Evolutionary conservation across 257 asterid species (phyloP).

Genomic region (Haberlea rhodopensis): DNA sequence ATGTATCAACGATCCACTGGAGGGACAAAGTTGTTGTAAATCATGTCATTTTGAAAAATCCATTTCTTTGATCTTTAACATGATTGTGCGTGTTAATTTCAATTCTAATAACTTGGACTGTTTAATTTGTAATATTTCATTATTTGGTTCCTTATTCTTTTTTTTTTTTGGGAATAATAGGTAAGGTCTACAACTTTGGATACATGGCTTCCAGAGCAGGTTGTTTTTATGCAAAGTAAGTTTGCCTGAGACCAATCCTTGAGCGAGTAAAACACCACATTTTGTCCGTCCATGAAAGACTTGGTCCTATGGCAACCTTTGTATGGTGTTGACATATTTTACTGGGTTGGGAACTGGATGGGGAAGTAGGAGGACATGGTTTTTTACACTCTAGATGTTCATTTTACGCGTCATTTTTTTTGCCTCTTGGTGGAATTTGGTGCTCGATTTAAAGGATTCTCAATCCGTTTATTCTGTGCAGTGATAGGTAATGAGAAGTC

Average conservation of each 20-base stretch:
- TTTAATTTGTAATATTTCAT: neutral
- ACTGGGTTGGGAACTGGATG: neutral
- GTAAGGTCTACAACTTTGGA: constrained; percentile 94
- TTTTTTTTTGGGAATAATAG: constrained; percentile 35
- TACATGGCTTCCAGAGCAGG: constrained; percentile 95
- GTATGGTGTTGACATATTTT: neutral
- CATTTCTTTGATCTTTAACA: neutral
- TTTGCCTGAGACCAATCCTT: neutral
- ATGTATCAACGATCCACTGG: neutral
- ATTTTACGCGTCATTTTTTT: neutral
- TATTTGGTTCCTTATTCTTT: constrained; percentile 7
- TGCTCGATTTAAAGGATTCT: neutral
- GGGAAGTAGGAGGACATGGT: neutral
- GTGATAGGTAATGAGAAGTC: constrained; percentile 72
- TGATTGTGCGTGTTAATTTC: neutral
- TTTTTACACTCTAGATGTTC: neutral
- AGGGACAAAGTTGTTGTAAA: neutral
- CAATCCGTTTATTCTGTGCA: constrained; percentile 28
- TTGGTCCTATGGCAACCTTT: neutral
- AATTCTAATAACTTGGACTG: neutral
- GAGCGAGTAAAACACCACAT: neutral
- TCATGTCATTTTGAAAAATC: neutral
- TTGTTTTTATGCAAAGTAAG: constrained; percentile 82
- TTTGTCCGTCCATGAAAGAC: neutral
- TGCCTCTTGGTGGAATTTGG: neutral